Base-by-base conservation (phyloP, 257 asterid genomes). In the Solanum medicagineum region DNA sequence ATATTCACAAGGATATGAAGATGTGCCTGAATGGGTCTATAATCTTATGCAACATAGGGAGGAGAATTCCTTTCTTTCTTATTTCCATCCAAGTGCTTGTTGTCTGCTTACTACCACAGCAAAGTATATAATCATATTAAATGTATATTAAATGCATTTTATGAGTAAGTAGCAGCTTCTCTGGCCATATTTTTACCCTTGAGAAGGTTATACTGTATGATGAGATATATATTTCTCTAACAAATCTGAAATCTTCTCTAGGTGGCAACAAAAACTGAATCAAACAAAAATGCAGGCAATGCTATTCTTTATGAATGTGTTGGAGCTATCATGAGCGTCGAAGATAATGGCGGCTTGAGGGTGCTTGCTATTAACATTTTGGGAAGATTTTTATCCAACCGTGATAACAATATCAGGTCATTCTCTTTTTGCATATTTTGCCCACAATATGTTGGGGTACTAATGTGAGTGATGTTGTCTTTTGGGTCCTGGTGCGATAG, bases 221-320 rank as follows among this genome's bases (percentile, higher is more conserved):
- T 24, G 49, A 44, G 24, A 44, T 51, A 56, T 65, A 75, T 6
- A 32, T 79, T 79, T 20, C 44, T 79, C 73, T 85, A 60, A 81
- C 90, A 84, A 71, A 56, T 86, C 89, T 54, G 57, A 84, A n/a
- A 79, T 84, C 84, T 81, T 59, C 74, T 88, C 83, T 89, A 97
- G 99, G 99, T 97, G 92, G 98, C 99, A 81, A 97, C 98, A 47
- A 97, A 97, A 89, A 94, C 98, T 12, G 99, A 97, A 89, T 92
- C 98, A 40, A 97, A 95, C 89, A 97, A 95, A 89, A 97, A 97
- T 87, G 95, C 97, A 56, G 99, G 99, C 81, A 94, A 97, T 87
- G 98, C 99, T 29, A 97, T 97, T 87, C 99, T 95, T 71, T 97
- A 97, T 74, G 97, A 95, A 90, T 97, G 99, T 91, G 99, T 97